Evolutionary conservation across 2,329 filamentous ascomycete genomes (phyloP).

Genomic region (Diaporthe citriasiana): DNA sequence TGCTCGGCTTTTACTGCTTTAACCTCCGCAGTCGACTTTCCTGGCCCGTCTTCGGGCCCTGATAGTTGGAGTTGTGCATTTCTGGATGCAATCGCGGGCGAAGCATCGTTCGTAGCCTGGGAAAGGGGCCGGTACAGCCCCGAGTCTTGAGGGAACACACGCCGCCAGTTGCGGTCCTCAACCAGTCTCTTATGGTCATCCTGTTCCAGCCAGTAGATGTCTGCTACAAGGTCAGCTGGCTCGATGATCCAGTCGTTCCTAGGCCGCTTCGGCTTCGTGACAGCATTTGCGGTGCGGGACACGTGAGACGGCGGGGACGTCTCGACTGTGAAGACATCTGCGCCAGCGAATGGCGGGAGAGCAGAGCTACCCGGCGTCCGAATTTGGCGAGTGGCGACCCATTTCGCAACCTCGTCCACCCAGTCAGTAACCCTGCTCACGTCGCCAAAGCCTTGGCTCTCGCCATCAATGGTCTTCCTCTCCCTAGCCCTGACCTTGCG

Average conservation of each 20-base stretch:
- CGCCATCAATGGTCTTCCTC: slow-evolving; percentile 79
- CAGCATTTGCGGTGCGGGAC: slow-evolving; percentile 57
- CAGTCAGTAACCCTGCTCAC: slow-evolving; percentile 79
- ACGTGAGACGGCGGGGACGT: slow-evolving; percentile 57
- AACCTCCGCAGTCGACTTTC: slow-evolving; percentile 44
- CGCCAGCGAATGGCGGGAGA: slow-evolving; percentile 62
- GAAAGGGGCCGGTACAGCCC: slow-evolving; percentile 49
- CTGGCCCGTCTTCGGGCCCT: slow-evolving; percentile 47
- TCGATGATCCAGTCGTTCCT: slow-evolving; percentile 88
- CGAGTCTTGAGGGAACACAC: slow-evolving; percentile 71
- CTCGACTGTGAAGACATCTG: slow-evolving; percentile 60
- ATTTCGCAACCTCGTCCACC: slow-evolving; percentile 77
- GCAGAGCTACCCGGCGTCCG: slow-evolving; percentile 51
- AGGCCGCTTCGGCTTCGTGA: slow-evolving; percentile 76
- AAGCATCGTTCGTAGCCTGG: slow-evolving; percentile 39
- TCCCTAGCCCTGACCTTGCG: slow-evolving; percentile 86
- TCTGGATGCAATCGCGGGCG: slow-evolving; percentile 11
- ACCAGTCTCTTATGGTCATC: slow-evolving; percentile 83
- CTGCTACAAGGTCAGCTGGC: slow-evolving; percentile 88
- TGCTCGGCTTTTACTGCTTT: slow-evolving; percentile 54
- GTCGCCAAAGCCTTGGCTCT: slow-evolving; percentile 83
- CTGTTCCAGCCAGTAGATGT: slow-evolving; percentile 91
- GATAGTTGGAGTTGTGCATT: slow-evolving; percentile 38
- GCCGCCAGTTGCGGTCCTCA: slow-evolving; percentile 82
- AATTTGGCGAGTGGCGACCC: slow-evolving; percentile 56